These are phyloP conservation scores for Pichia manshurica DNA, from an alignment of 805 yeast species.

Conservation along the genomic window DNA sequence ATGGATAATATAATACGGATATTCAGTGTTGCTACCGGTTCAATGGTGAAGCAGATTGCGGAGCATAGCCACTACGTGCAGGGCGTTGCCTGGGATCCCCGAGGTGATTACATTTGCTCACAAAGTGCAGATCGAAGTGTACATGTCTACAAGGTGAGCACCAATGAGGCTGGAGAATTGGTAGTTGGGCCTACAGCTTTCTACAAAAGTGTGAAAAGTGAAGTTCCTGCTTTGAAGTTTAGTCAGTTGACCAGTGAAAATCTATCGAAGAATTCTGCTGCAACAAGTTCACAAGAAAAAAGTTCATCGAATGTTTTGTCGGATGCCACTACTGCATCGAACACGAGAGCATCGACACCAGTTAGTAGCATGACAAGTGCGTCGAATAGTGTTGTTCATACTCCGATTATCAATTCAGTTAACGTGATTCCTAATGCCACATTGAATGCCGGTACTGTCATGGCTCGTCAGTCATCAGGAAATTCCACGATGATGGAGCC, in stretches of 20 bases:
- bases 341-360: constrained; percentile 6
- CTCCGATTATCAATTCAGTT: background rate
- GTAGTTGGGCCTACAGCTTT: constrained; percentile 36
- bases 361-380: background rate
- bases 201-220: constrained; percentile 51
- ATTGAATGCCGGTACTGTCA: background rate
- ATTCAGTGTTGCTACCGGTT: constrained; percentile 53
- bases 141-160: constrained; percentile 52
- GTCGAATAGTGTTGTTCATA: background rate
- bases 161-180: constrained; percentile 23
- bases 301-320: background rate
- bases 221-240: constrained; percentile 37
- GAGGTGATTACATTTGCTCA: constrained; percentile 67
- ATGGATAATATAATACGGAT: constrained; percentile 83
- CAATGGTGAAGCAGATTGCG: constrained; percentile 50
- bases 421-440: background rate
- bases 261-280: constrained; percentile 2
- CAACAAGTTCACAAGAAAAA: background rate
- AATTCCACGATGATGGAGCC: constrained; percentile 26
- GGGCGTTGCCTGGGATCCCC: constrained; percentile 96
- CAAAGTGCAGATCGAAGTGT: constrained; percentile 88
- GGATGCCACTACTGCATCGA: constrained; percentile 1
- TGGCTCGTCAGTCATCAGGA: background rate
- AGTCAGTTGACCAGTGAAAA: constrained; percentile 15
- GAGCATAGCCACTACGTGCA: constrained; percentile 90